Percentiles rank a stretch among this genome's conserved stretches.
These are phyloP conservation scores for Flammula alnicola DNA, from an alignment of 1,284 basidiomycete species.

Conservation along the genomic window DNA sequence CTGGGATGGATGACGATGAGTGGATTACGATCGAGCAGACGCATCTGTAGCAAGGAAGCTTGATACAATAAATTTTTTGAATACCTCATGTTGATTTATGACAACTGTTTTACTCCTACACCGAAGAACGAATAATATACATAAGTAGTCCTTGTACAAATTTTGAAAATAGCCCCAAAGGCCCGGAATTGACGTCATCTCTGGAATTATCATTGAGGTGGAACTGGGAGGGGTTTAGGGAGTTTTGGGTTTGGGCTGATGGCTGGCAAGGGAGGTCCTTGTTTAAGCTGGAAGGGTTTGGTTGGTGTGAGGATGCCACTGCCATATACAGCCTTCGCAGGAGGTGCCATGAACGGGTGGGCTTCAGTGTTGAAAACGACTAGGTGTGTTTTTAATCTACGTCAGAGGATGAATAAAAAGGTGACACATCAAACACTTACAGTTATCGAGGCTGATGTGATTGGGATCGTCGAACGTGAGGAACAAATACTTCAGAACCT, in stretches of 20 bases:
- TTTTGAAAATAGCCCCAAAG: too few species aligned
- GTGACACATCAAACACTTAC: conserved; percentile 41
- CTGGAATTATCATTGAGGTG: conserved; percentile 16
- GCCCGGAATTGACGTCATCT: not conserved
- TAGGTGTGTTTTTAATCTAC: conserved; percentile 33
- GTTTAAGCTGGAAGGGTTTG: conserved; percentile 30
- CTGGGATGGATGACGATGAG: too few species aligned
- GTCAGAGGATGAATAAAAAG: conserved; percentile 2
- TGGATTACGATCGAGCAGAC: too few species aligned
- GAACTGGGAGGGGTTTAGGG: conserved; percentile 19
- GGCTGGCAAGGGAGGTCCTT: conserved; percentile 29
- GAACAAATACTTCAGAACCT: conserved; percentile 79
- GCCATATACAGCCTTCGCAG: conserved; percentile 51
- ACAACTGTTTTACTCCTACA: too few species aligned
- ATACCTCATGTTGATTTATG: too few species aligned
- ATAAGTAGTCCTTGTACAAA: too few species aligned
- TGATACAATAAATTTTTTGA: too few species aligned
- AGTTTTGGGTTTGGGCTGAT: conserved; percentile 31
- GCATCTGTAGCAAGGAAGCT: too few species aligned
- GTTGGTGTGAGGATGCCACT: conserved; percentile 26
- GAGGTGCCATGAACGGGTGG: conserved; percentile 65
- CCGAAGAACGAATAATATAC: too few species aligned
- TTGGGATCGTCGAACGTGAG: conserved; percentile 75
- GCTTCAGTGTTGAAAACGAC: conserved; percentile 77
- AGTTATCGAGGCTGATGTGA: conserved; percentile 68